Evolutionary conservation across 352 stramenopile genomes (phyloP).

Genomic region (Globisporangium perplexum): DNA sequence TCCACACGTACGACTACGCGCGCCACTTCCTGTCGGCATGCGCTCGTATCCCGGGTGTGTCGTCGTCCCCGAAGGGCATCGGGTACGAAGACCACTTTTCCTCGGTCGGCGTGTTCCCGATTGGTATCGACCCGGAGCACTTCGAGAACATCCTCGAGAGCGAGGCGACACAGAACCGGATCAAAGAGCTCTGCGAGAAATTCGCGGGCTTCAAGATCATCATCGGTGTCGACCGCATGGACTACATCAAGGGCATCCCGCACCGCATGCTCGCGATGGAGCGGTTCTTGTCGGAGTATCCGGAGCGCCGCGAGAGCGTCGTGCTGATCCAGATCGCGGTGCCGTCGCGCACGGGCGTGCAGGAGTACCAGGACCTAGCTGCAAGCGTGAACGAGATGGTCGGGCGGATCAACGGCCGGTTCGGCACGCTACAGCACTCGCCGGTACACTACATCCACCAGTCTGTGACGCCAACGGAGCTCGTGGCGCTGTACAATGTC

Average conservation of each 20-base stretch:
- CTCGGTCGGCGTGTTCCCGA: conserved; percentile 82
- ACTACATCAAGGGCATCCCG: conserved; percentile 88
- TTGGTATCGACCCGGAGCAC: conserved; percentile 80
- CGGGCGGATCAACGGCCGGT: conserved; percentile 85
- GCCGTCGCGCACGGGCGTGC: conserved; percentile 55
- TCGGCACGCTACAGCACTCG: conserved; percentile 80
- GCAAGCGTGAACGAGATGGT: conserved; percentile 87
- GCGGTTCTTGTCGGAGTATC: conserved; percentile 36
- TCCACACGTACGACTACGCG: conserved; percentile 88
- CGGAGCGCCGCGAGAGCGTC: conserved; percentile 92
- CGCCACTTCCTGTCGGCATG: conserved; percentile 84
- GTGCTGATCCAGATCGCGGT: conserved; percentile 96
- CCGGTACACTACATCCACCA: conserved; percentile 91
- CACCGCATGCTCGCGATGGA: conserved; percentile 88
- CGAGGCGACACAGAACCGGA: conserved; percentile 41
- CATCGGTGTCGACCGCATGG: conserved; percentile 79
- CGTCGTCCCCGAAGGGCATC: conserved; percentile 70
- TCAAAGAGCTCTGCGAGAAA: conserved; percentile 66
- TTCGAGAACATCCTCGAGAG: conserved; percentile 61
- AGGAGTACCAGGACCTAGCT: conserved; percentile 62
- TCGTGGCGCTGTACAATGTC: conserved; percentile 86
- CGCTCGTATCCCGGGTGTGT: conserved; percentile 57
- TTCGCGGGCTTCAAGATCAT: conserved; percentile 75
- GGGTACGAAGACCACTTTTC: conserved; percentile 75
- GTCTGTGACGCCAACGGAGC: conserved; percentile 61